These are phyloP conservation scores for Metrosideros polymorpha DNA, from an alignment of 441 rosid genomes.

Conservation along the genomic window DNA sequence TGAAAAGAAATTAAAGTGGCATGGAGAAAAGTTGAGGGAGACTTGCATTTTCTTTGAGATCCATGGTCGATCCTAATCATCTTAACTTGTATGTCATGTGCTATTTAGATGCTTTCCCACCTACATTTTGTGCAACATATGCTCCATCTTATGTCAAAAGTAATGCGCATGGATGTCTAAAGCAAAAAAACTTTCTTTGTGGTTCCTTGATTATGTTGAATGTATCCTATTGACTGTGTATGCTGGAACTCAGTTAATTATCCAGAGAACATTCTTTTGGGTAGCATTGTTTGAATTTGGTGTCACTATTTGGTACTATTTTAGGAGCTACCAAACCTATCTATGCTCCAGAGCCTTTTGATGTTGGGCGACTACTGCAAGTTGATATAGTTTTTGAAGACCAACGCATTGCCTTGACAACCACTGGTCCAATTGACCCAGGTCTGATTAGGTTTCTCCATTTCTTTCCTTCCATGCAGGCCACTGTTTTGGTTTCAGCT, in stretches of 20 bases:
- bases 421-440: conserved; percentile 71
- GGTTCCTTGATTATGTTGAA: neutral
- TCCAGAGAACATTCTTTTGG: neutral
- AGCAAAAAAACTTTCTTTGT: neutral
- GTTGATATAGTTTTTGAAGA: conserved; percentile 51
- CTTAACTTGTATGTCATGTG: neutral
- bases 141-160: neutral
- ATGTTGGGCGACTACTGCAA: conserved; percentile 69
- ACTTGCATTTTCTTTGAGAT: neutral
- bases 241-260: neutral
- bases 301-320: neutral
- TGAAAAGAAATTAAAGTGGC: neutral
- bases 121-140: neutral
- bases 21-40: neutral
- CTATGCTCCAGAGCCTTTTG: conserved; percentile 96
- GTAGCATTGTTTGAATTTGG: neutral
- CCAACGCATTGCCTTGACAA: conserved; percentile 43
- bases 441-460: conserved; percentile 29
- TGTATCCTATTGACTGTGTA: neutral
- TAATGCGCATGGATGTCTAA: neutral
- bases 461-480: neutral
- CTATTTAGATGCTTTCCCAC: neutral
- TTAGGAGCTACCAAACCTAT: conserved; percentile 84
- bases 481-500: neutral
- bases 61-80: neutral